phyloP scores from a whole-genome alignment of 192 early-diverging fungal genomes.

The Ramicandelaber brevisporus region DNA sequence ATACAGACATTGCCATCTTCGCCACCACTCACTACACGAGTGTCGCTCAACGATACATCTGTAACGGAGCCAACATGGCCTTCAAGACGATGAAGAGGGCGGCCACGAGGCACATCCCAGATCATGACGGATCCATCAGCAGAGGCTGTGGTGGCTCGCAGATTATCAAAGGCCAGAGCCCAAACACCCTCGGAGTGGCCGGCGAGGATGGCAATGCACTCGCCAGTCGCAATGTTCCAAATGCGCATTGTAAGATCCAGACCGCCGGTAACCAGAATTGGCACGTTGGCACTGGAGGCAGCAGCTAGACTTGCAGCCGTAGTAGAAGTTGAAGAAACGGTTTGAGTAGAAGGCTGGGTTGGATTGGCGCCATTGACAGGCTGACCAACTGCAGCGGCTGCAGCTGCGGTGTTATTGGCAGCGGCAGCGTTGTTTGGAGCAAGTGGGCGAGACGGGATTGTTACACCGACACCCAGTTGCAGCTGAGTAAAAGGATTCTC shows the following conservation, averaged over 20 bases:
- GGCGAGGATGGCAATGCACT: conserved; percentile 48
- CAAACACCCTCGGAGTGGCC: conserved; percentile 62
- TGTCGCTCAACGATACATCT: conserved; percentile 63
- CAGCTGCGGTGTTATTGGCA: too few relatives aligned
- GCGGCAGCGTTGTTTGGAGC: too few relatives aligned
- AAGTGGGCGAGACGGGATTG: too few relatives aligned
- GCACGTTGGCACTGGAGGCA: conserved; percentile 2
- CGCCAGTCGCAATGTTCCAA: conserved; percentile 70
- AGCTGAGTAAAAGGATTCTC: too few relatives aligned
- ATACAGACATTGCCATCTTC: conserved; percentile 59
- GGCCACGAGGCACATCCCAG: conserved; percentile 41
- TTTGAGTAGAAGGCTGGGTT: too few relatives aligned
- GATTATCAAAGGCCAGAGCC: conserved; percentile 53
- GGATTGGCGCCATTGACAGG: too few relatives aligned
- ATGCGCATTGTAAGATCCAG: conserved; percentile 71
- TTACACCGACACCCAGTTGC: too few relatives aligned
- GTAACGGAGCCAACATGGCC: conserved; percentile 48
- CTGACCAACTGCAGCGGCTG: too few relatives aligned
- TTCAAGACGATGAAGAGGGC: conserved; percentile 35
- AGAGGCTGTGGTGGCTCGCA: conserved; percentile 35
- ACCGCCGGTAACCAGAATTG: conserved; percentile 50
- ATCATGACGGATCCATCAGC: conserved; percentile 48
- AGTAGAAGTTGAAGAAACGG: too few relatives aligned
- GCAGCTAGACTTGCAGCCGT: not conserved
- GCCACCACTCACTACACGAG: conserved; percentile 58